phyloP scores from a whole-genome alignment of 176 grass and related monocot species.

The Oryza glaberrima region DNA sequence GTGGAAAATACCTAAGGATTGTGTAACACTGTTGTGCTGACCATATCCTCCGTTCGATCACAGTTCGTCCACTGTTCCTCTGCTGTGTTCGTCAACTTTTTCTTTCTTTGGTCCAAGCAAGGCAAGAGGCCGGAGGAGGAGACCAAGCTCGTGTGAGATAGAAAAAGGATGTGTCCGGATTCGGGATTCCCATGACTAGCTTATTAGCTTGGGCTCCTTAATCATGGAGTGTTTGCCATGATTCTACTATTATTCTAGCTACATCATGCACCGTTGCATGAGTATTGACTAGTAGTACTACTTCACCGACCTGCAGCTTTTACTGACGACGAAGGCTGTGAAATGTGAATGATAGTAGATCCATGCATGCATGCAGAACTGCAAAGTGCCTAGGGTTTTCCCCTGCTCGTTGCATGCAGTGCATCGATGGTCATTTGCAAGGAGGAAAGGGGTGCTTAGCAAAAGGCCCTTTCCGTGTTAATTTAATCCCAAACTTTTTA shows the following conservation, averaged over 20 bases:
- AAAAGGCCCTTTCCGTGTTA: conserved; percentile 52
- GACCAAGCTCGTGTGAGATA: background rate
- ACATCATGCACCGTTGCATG: background rate
- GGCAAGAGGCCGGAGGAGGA: background rate
- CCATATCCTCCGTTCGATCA: background rate
- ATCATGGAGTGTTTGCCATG: conserved; percentile 31
- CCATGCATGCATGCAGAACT: background rate
- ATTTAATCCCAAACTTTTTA: conserved; percentile 55
- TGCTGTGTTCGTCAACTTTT: background rate
- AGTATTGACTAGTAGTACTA: too few species aligned
- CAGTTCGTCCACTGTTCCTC: background rate
- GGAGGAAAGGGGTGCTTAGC: conserved; percentile 39
- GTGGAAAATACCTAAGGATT: too few species aligned
- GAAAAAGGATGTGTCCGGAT: conserved; percentile 45
- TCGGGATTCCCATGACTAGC: conserved; percentile 45
- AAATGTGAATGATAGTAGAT: background rate
- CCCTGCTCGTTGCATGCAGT: conserved; percentile 5
- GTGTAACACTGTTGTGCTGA: background rate
- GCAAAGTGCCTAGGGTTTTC: conserved; percentile 44
- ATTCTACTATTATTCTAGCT: background rate
- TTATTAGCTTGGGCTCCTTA: conserved; percentile 51
- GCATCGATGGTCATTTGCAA: conserved; percentile 37
- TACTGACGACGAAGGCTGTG: background rate
- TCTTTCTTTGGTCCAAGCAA: background rate
- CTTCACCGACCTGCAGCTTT: background rate